Base-by-base conservation (phyloP, 257 asterid species). In the Petrea volubilis region DNA sequence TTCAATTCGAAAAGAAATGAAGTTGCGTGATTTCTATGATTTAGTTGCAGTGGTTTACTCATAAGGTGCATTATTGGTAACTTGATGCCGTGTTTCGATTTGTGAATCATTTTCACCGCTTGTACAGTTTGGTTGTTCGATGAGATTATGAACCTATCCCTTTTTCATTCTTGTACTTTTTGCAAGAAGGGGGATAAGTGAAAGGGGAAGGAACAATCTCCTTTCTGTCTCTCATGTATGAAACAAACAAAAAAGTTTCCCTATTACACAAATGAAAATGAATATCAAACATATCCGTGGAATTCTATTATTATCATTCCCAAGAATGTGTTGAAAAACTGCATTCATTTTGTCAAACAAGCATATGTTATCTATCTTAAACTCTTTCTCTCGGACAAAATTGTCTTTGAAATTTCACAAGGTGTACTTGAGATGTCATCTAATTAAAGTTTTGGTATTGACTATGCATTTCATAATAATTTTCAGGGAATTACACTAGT, bases 401-500 rank as follows among this genome's bases (percentile, higher is more conserved):
- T 23, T 59, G 50, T 66, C 40, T 71, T 11, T 70, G 41, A 46
- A 51, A 13, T 33, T 12, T 52, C 17, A 71, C 14, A 1, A 21
- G 60, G 70, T 49, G 61, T 34, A 14, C 21, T 15, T 73, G 67
- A 47, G 60, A 62, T 24, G 23, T 27, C 53, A 50, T 59, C 31
- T 15, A 63, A 7, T 55, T 75, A 20, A 38, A 34, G 46, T 28
- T 24, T 15, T 52, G 12, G 50, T 31, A 46, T 59, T 73, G 47
- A 67, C 64, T n/a, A 23, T 65, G 12, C 29, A 14, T 34, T 58
- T 61, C 28, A 21, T 55, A 51, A 28, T 52, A 23, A 38, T 59
- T 75, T 74, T 59, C 78, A 82, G 98, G 98, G 72, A 90, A 87
- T 56, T 93, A 93, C 83, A 90, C 89, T 40, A 90, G 90, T 72